phyloP scores from a whole-genome alignment of 2,329 filamentous ascomycete genomes.

The Moelleriella libera region DNA sequence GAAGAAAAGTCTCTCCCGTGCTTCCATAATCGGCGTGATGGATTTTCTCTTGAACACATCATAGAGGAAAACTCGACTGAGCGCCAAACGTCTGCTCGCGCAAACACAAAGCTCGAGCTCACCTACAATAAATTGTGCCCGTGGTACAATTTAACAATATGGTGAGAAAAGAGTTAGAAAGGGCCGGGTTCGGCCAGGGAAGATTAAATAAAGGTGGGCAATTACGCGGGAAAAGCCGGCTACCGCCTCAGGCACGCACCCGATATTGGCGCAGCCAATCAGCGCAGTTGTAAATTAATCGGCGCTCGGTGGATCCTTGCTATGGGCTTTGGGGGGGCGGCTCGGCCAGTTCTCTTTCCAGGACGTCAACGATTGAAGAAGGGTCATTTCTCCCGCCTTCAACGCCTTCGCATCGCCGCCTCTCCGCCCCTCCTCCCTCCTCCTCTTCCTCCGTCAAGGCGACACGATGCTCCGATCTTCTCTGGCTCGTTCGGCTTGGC shows the following conservation, averaged over 20 bases:
- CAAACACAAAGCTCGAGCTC: conserved; percentile 36
- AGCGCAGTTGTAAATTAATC: conserved; percentile 29
- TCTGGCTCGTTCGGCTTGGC: conserved; percentile 54
- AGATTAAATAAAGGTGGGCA: conserved; percentile 1
- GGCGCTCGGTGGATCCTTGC: conserved; percentile 14
- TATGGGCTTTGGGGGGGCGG: conserved; percentile 13
- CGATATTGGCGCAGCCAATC: conserved; percentile 20
- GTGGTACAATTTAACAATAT: conserved; percentile 41
- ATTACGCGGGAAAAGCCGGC: neutral
- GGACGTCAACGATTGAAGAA: conserved; percentile 25
- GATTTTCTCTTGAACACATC: conserved; percentile 49
- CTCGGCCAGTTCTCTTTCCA: conserved; percentile 20
- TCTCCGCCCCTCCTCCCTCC: conserved; percentile 10
- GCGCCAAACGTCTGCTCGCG: conserved; percentile 22
- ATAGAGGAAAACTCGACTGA: conserved; percentile 58
- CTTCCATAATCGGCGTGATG: conserved; percentile 55
- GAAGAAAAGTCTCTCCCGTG: conserved; percentile 42
- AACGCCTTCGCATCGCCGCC: conserved; percentile 18
- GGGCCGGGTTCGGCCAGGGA: conserved; percentile 6
- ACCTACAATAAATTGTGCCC: conserved; percentile 61
- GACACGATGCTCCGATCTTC: conserved; percentile 56
- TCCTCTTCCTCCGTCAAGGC: conserved; percentile 36
- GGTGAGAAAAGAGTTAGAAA: no score
- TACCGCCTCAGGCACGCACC: conserved; percentile 3
- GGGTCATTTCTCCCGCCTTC: conserved; percentile 16